Base-by-base conservation (phyloP, 106 monocot species). In the Allium cepa region DNA sequence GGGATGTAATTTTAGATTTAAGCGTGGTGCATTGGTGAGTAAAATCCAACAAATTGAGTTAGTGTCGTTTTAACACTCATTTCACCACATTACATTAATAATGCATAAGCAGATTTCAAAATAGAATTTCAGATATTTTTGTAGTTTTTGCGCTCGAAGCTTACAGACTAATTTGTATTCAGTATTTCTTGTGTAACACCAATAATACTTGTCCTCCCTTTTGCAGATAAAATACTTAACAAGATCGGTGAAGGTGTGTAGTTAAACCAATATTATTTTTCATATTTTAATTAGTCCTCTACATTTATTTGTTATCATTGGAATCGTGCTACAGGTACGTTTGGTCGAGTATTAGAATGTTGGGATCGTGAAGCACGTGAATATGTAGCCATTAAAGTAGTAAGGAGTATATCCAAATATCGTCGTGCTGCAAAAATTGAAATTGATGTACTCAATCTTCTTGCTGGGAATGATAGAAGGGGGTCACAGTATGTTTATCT, bases 281-380 rank as follows among this genome's bases (percentile, higher is more conserved):
- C 26, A 5, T 10, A 68, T 61, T 71, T 11, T 49, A 8, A 28
- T 53, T 6, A 59, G 50, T 48, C 45, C 8, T n/a, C 70, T 53
- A 28, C 69, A 27, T 64, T 59, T 10, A 56, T n/a, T 51, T 58
- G 59, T 70, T 75, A 77, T 75, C 46, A 64, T 69, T 45, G 46
- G 11, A 49, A 64, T 64, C 45, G 69, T 69, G 53, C 68, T 90
- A 75, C 72, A 96, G 95, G 95, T 63, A 96, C 95, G 56, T 96
- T 96, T 84, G 95, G 91, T 28, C 95, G 88, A 72, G 95, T 96
- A 81, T 80, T 96, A 74, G 91, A 96, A 73, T 96, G 95, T 66
- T 92, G 95, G 95, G 95, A 96, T 67, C 88, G 91, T 75, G 92
- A 92, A 57, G 70, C 76, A 60, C 84, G 78, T 11, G 92, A 97